Percentiles rank a stretch among this genome's conserved stretches.
phyloP scores from a whole-genome alignment of 371 early-diverging fungal genomes.

The Nematocida sp. region DNA sequence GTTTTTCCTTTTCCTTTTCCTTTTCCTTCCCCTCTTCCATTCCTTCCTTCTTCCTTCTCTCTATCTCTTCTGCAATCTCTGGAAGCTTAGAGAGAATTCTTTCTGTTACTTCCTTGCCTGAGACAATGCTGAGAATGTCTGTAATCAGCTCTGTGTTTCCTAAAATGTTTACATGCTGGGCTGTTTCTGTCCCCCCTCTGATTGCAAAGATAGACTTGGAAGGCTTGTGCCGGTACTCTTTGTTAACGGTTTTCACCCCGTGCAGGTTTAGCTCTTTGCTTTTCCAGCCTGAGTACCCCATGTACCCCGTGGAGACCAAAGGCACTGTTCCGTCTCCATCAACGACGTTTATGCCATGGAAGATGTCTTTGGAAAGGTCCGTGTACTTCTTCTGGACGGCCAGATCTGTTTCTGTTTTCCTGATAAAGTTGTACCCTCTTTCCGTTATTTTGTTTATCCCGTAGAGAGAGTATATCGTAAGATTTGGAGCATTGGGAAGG shows the following conservation, averaged over 20 bases:
- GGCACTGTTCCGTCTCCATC: conserved; percentile 82
- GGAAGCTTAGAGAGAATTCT: conserved; percentile 23
- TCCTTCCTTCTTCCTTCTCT: not conserved
- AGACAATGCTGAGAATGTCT: conserved; percentile 39
- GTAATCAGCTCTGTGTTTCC: conserved; percentile 68
- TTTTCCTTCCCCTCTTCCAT: too few relatives aligned
- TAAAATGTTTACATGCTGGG: conserved; percentile 77
- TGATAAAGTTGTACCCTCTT: conserved; percentile 70
- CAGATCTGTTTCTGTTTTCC: not conserved
- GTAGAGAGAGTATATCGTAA: conserved; percentile 75
- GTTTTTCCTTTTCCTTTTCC: too few relatives aligned
- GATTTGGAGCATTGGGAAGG: conserved; percentile 71
- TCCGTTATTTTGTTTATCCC: conserved; percentile 74
- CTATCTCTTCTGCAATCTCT: conserved; percentile 2
- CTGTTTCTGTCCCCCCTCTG: conserved; percentile 73
- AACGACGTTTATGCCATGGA: conserved; percentile 20
- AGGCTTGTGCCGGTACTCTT: conserved; percentile 71
- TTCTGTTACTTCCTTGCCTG: conserved; percentile 9
- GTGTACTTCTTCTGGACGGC: conserved; percentile 10
- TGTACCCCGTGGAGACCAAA: conserved; percentile 75
- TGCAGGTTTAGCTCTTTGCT: conserved; percentile 73
- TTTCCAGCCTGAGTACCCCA: conserved; percentile 81
- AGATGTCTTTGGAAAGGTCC: conserved; percentile 1
- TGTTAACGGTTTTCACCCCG: conserved; percentile 69
- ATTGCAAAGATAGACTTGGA: conserved; percentile 64